Percentiles rank a stretch among this genome's conserved stretches.
Conservation (phyloP, 1,284 basidiomycete species). For the Ceratobasidium sp. region DNA sequence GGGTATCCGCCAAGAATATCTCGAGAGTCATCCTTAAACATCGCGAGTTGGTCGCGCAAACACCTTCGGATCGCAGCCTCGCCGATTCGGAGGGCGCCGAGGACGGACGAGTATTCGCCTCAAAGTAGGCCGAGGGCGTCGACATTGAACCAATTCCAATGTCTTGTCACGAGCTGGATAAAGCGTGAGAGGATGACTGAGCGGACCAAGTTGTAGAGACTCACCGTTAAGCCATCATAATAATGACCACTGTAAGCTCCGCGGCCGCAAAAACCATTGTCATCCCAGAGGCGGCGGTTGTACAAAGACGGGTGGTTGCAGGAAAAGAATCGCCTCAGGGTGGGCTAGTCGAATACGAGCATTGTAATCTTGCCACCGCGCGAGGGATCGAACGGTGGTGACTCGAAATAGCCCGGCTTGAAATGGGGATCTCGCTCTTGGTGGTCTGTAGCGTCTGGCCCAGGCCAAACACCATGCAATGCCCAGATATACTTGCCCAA, state of each 20-base stretch:
- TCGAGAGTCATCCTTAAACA: slow-evolving; percentile 79
- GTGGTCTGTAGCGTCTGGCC: slow-evolving; percentile 64
- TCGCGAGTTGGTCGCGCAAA: slow-evolving; percentile 86
- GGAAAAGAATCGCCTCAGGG: slow-evolving; percentile 89
- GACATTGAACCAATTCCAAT: slow-evolving; percentile 98
- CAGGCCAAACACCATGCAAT: slow-evolving; percentile 90
- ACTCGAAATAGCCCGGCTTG: slow-evolving; percentile 84
- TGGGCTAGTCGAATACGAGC: slow-evolving; percentile 79
- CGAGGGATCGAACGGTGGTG: slow-evolving; percentile 58
- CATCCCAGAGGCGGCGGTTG: slow-evolving; percentile 72
- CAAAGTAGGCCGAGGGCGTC: slow-evolving; percentile 93
- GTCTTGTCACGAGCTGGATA: slow-evolving; percentile 77
- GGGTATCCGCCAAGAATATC: slow-evolving; percentile 81
- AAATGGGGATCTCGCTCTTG: slow-evolving; percentile 62
- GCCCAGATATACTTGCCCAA: slow-evolving; percentile 94
- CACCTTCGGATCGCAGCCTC: slow-evolving; percentile 85
- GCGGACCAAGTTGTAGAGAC: slow-evolving; percentile 54
- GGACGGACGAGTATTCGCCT: slow-evolving; percentile 79
- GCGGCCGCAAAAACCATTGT: slow-evolving; percentile 74
- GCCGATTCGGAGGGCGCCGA: slow-evolving; percentile 75
- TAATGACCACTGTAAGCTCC: slow-evolving; percentile 90
- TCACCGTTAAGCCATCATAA: slow-evolving; percentile 87
- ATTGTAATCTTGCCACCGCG: slow-evolving; percentile 73
- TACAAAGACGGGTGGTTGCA: slow-evolving; percentile 94
- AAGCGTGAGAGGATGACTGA: slow-evolving; percentile 3